Conservation (phyloP, 148 eudicot genomes). For the Cornus kousa region DNA sequence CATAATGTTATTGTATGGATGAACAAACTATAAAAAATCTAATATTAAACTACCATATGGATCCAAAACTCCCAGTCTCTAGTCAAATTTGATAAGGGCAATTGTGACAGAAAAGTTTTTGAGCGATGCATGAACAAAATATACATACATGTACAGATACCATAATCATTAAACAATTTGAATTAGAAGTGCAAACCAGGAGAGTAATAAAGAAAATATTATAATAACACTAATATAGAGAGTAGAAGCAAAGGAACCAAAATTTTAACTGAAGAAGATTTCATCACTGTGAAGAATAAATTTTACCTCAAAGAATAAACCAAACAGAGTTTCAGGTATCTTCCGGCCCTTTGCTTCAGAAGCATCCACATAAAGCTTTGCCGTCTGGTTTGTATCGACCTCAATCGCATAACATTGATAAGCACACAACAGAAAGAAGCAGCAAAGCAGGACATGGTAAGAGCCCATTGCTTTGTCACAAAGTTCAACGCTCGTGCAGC, state of each 20-base stretch:
- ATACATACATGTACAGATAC: not conserved
- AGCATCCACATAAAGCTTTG: conserved; percentile 56
- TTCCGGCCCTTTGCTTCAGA: conserved; percentile 35
- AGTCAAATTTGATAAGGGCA: not conserved
- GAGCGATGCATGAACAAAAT: too few relatives aligned
- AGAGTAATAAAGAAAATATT: not conserved
- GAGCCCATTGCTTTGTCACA: conserved; percentile 48
- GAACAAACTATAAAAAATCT: too few relatives aligned
- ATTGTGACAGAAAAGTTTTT: too few relatives aligned
- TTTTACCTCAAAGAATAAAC: conserved; percentile 80
- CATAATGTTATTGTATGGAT: too few relatives aligned
- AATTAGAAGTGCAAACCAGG: not conserved
- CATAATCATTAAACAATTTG: not conserved
- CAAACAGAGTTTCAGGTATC: conserved; percentile 74
- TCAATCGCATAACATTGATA: conserved; percentile 35
- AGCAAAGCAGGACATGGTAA: conserved; percentile 28
- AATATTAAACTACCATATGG: too few relatives aligned
- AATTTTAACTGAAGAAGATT: conserved; percentile 1
- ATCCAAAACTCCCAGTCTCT: not conserved
- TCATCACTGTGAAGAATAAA: conserved; percentile 7
- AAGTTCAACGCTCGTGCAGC: conserved; percentile 5
- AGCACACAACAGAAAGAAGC: conserved; percentile 33
- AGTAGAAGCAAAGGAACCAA: conserved; percentile 1
- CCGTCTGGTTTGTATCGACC: conserved; percentile 49
- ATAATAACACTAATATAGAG: not conserved